These are phyloP conservation scores for Sparassis latifolia DNA, from an alignment of 1,284 basidiomycete species.

Conservation along the genomic window DNA sequence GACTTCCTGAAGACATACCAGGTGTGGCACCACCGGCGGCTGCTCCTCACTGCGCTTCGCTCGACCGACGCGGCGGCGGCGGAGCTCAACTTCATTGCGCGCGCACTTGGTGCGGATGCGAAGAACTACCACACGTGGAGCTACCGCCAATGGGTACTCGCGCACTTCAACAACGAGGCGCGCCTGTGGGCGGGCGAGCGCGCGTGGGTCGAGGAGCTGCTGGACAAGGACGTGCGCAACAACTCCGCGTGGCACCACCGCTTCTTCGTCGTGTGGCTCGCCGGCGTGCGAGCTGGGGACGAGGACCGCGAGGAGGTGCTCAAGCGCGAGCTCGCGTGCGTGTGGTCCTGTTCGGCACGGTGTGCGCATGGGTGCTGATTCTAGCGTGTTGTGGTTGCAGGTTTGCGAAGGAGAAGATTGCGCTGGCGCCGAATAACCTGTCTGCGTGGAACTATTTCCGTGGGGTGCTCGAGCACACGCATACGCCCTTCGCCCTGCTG, in stretches of 20 bases:
- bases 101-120: slow-evolving; percentile 63
- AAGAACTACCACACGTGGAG: slow-evolving; percentile 99
- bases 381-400: slow-evolving; percentile 20
- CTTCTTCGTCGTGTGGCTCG: slow-evolving; percentile 85
- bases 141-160: slow-evolving; percentile 86
- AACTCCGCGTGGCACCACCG: slow-evolving; percentile 99
- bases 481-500: slow-evolving; percentile 51
- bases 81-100: slow-evolving; percentile 78
- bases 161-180: slow-evolving; percentile 66
- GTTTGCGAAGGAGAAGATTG: slow-evolving; percentile 70
- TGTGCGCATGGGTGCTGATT: background rate
- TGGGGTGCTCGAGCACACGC: slow-evolving; percentile 58
- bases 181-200: slow-evolving; percentile 74
- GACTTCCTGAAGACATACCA: slow-evolving; percentile 90
- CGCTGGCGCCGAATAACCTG: slow-evolving; percentile 85
- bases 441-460: slow-evolving; percentile 95
- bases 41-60: slow-evolving; percentile 59
- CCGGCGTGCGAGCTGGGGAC: slow-evolving; percentile 52
- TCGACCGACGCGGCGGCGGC: slow-evolving; percentile 28
- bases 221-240: slow-evolving; percentile 81
- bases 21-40: slow-evolving; percentile 94
- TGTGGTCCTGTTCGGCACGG: background rate
- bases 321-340: slow-evolving; percentile 63
- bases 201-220: slow-evolving; percentile 70
- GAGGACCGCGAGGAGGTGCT: slow-evolving; percentile 51